Percentiles rank a stretch among this genome's conserved stretches.
phyloP scores from a whole-genome alignment of 2,329 filamentous ascomycete genomes.

The Neoarthrinium moseri region DNA sequence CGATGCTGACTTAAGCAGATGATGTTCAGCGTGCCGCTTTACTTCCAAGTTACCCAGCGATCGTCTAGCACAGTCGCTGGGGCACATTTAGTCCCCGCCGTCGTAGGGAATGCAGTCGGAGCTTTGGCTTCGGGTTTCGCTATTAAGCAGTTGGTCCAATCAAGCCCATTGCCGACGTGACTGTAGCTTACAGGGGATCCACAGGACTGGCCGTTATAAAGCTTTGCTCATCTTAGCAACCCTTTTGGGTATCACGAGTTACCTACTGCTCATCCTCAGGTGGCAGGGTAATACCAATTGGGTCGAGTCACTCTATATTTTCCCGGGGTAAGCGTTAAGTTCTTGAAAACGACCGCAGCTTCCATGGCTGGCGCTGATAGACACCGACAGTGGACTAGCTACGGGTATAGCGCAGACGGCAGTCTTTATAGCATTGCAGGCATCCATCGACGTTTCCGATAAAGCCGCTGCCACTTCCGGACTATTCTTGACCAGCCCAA shows the following conservation, averaged over 20 bases:
- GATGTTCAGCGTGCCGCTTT: constrained; percentile 67
- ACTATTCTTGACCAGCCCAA: constrained; percentile 41
- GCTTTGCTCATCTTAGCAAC: constrained; percentile 49
- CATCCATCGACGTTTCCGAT: constrained; percentile 40
- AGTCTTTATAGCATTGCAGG: constrained; percentile 48
- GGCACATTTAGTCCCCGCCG: constrained; percentile 63
- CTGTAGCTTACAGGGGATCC: neutral
- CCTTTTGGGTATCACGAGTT: constrained; percentile 46
- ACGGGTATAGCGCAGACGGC: constrained; percentile 44
- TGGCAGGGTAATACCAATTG: constrained; percentile 61
- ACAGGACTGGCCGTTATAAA: constrained; percentile 60
- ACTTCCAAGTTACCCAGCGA: constrained; percentile 64
- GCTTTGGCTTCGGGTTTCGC: constrained; percentile 64
- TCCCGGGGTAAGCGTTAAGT: constrained; percentile 7
- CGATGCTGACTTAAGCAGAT: constrained; percentile 32
- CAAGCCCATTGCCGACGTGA: too few relatives aligned
- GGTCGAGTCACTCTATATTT: constrained; percentile 44
- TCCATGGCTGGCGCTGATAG: constrained; percentile 6
- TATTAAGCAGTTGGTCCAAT: constrained; percentile 42
- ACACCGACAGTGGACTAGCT: constrained; percentile 42
- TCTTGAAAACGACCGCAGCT: neutral
- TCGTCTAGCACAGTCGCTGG: constrained; percentile 58
- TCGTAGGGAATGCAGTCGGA: constrained; percentile 65
- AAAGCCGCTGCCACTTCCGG: constrained; percentile 49
- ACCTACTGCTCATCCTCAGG: constrained; percentile 49